Percentiles rank a stretch among this genome's conserved stretches.
Conservation (phyloP, 805 yeast genomes). For the Diddensiella caesifluorescens region DNA sequence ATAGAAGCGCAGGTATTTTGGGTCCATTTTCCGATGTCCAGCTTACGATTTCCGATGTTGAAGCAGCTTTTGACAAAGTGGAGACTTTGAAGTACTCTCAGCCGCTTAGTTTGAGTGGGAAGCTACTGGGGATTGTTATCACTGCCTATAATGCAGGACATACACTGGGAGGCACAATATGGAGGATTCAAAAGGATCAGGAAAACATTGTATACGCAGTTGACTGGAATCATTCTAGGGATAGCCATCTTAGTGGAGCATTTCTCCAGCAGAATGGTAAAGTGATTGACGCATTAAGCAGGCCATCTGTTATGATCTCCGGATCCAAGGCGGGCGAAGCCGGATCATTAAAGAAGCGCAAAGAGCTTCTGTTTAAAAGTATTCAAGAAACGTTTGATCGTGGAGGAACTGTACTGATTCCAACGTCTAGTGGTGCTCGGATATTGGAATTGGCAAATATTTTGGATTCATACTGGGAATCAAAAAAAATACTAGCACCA, state of each 20-base stretch:
- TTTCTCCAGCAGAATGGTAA: slow-evolving; percentile 56
- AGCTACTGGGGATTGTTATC: slow-evolving; percentile 49
- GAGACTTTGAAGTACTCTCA: slow-evolving; percentile 73
- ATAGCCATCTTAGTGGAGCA: slow-evolving; percentile 74
- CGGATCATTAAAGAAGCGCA: slow-evolving; percentile 48
- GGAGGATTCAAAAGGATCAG: slow-evolving; percentile 68
- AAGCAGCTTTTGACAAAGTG: slow-evolving; percentile 70
- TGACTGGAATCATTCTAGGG: slow-evolving; percentile 92
- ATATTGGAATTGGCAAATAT: slow-evolving; percentile 72
- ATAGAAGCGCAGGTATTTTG: slow-evolving; percentile 63
- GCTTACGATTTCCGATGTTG: slow-evolving; percentile 68
- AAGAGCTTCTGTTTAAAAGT: slow-evolving; percentile 56
- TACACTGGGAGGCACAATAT: slow-evolving; percentile 86
- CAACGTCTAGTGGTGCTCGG: slow-evolving; percentile 76
- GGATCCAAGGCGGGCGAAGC: slow-evolving; percentile 47
- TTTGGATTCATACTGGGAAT: slow-evolving; percentile 60
- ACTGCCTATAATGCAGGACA: slow-evolving; percentile 91
- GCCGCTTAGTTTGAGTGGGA: slow-evolving; percentile 56
- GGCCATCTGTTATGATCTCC: slow-evolving; percentile 82
- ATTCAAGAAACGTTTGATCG: slow-evolving; percentile 61
- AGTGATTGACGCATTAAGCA: slow-evolving; percentile 49
- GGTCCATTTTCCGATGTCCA: slow-evolving; percentile 58
- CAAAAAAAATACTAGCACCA: slow-evolving; percentile 45
- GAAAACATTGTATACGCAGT: slow-evolving; percentile 87
- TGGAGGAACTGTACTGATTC: slow-evolving; percentile 79